These are phyloP conservation scores for Xanthoconium separans DNA, from an alignment of 1,284 basidiomycete genomes.

Conservation along the genomic window DNA sequence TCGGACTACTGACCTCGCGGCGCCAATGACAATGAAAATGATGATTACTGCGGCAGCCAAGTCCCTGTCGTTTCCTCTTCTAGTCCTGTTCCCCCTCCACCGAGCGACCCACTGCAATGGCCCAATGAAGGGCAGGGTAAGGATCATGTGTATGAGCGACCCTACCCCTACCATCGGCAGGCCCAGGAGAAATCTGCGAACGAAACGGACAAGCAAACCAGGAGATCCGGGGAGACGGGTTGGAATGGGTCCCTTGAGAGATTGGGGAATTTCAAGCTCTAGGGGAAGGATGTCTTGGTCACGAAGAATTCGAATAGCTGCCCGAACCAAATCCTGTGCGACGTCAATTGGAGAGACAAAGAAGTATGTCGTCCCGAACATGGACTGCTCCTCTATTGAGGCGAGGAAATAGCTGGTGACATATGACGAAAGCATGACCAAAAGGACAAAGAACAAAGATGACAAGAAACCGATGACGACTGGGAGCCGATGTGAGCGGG, in stretches of 20 bases:
- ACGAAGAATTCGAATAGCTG: slow-evolving; percentile 60
- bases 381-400: slow-evolving; percentile 34
- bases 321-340: slow-evolving; percentile 60
- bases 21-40: slow-evolving; percentile 60
- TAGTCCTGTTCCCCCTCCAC: slow-evolving; percentile 54
- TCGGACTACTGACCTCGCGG: slow-evolving; percentile 49
- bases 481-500: slow-evolving; percentile 30
- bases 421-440: slow-evolving; percentile 72
- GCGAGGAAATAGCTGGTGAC: slow-evolving; percentile 65
- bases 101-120: slow-evolving; percentile 68
- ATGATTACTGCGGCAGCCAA: slow-evolving; percentile 64
- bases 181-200: slow-evolving; percentile 69
- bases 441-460: slow-evolving; percentile 58
- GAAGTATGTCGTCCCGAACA: slow-evolving; percentile 45
- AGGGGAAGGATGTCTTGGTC: slow-evolving; percentile 51
- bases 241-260: slow-evolving; percentile 13
- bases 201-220: slow-evolving; percentile 51
- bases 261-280: slow-evolving; percentile 35
- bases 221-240: slow-evolving; percentile 12
- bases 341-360: slow-evolving; percentile 59
- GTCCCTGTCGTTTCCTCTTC: slow-evolving; percentile 54
- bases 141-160: slow-evolving; percentile 69
- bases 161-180: slow-evolving; percentile 74
- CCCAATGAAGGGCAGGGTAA: slow-evolving; percentile 57
- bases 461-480: slow-evolving; percentile 68